Evolutionary conservation across 192 early-diverging fungal species (phyloP), one percentile per base, ranked within the genome.

Genomic region (Paraglomus brasilianum): DNA sequence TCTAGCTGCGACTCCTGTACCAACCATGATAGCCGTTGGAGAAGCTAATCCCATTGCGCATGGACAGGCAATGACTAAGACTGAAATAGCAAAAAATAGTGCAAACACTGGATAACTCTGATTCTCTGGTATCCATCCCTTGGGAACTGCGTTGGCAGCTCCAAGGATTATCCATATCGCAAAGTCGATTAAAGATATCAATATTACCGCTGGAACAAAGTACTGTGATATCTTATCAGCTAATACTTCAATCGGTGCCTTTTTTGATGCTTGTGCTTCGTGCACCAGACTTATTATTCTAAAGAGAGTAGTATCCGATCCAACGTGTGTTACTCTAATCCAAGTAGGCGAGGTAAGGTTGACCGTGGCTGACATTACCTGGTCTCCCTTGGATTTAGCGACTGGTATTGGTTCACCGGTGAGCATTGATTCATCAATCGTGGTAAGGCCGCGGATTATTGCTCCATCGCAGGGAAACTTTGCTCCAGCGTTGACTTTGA

Each of bases 381-480:
- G 51, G 22, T 73, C 75, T 8, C 73, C 81, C 30, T 59, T 50
- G 0, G 52, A 66, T 68, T 91, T 92, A 14, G 73, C 53, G 4
- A 89, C 83, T 9, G 91, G 91, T 15, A 87, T 44, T 0, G 90
- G 81, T 77, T 94, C 93, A 41, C 93, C 93, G 0, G 93, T 94
- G 57, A 94, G 77, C 87, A 92, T 91, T 40, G 83, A 82, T 74
- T 92, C 91, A 66, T 94, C 93, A 2, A 89, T 78, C 39, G 79
- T 82, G 0, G 87, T 82, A 6, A 74, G 70, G 0, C 91, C 91
- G n/a, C 67, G 63, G 67, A 67, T 77, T 8, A 80, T 53, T 60
- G 72, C 72, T 36, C 74, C 93, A 80, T 94, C 91, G 68, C 87
- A 90, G 8, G 91, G 91, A 52, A 94, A 82, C 13, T 85, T 78